A percentile compares a stretch with the other conserved stretches of the same genome.
Conservation (phyloP, 2,329 filamentous ascomycete genomes). For the Cryphonectria japonica region DNA sequence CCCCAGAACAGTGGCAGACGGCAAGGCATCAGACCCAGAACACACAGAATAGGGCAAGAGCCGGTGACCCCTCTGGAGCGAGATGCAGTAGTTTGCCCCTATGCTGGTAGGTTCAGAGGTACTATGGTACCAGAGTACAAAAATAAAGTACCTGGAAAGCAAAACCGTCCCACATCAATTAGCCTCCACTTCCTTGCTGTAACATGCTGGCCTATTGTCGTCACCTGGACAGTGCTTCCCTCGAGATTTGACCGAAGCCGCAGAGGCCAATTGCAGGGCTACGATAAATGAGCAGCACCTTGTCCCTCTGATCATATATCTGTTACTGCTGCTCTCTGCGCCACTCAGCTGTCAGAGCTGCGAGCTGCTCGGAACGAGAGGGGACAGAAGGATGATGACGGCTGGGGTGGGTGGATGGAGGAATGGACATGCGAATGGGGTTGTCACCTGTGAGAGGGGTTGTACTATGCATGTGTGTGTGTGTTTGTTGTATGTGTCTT, state of each 20-base stretch:
- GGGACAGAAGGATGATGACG: slow-evolving; percentile 24
- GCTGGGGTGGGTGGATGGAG: slow-evolving; percentile 1
- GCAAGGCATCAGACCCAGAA: slow-evolving; percentile 32
- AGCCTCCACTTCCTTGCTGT: slow-evolving; percentile 31
- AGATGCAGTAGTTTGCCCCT: slow-evolving; percentile 40
- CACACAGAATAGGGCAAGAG: slow-evolving; percentile 40
- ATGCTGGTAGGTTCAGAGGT: slow-evolving; percentile 30
- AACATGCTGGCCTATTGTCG: slow-evolving; percentile 25
- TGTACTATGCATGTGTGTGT: not conserved
- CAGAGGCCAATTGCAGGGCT: slow-evolving; percentile 27
- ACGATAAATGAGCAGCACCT: slow-evolving; percentile 7
- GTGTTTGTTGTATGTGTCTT: not conserved
- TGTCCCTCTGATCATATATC: not conserved
- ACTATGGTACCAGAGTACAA: slow-evolving; percentile 23
- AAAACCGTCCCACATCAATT: slow-evolving; percentile 33
- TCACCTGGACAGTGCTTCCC: slow-evolving; percentile 21
- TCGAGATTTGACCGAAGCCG: slow-evolving; percentile 18
- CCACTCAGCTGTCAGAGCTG: slow-evolving; percentile 1
- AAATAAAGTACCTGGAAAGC: slow-evolving; percentile 19
- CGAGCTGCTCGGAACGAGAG: slow-evolving; percentile 7
- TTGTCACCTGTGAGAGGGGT: too few relatives aligned
- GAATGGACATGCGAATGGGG: not conserved
- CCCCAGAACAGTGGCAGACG: slow-evolving; percentile 12
- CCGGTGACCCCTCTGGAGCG: slow-evolving; percentile 40
- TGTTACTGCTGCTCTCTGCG: not conserved